Percentiles rank a stretch among this genome's conserved stretches.
Conservation (phyloP, 1,284 basidiomycete species). For the Cystobasidiaceae sp. region DNA sequence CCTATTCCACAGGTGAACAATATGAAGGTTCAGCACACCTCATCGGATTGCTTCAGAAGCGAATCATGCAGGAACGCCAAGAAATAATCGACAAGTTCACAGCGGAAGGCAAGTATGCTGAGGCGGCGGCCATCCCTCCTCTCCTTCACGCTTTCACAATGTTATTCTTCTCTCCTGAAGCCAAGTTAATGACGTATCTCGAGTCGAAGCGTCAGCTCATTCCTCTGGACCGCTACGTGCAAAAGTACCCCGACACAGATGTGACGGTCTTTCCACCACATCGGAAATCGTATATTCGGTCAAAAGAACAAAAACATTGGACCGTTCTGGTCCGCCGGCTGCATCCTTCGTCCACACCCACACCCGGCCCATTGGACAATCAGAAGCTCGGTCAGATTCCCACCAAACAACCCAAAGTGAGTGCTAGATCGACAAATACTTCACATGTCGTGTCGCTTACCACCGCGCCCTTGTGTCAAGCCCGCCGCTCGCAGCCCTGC, state of each 20-base stretch:
- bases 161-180: constrained; percentile 35
- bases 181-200: constrained; percentile 29
- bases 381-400: no score
- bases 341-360: not conserved
- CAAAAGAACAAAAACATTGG: not conserved
- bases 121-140: constrained; percentile 3
- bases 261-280: constrained; percentile 25
- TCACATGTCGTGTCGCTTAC: no score
- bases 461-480: no score
- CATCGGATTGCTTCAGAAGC: not conserved
- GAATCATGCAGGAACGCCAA: not conserved
- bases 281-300: constrained; percentile 11
- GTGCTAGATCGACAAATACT: no score
- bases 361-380: not conserved
- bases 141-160: constrained; percentile 19
- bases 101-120: not conserved
- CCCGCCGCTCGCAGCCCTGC: no score
- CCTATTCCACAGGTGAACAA: constrained; percentile 18
- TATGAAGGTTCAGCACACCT: constrained; percentile 19
- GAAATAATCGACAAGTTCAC: not conserved
- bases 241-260: constrained; percentile 29
- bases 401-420: no score
- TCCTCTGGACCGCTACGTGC: constrained; percentile 33
- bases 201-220: constrained; percentile 35
- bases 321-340: not conserved